These are phyloP conservation scores for Rutidosis leptorrhynchoides DNA, from an alignment of 129 eudicot species.

Conservation along the genomic window DNA sequence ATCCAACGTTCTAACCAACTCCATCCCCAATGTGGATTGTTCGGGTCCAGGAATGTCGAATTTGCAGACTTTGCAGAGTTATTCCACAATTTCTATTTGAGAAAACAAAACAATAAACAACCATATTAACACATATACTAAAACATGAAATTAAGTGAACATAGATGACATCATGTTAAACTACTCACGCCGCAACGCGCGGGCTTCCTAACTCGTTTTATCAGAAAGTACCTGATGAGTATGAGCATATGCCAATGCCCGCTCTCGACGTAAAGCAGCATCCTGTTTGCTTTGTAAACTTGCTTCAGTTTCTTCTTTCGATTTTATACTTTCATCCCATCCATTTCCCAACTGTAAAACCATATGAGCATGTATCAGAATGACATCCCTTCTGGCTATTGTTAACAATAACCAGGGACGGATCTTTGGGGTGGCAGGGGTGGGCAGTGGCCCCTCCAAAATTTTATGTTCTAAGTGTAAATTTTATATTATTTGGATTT, in stretches of 20 bases:
- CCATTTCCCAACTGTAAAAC: constrained; percentile 47
- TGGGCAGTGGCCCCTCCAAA: too few species aligned
- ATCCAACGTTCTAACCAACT: constrained; percentile 99
- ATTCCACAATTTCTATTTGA: constrained; percentile 66
- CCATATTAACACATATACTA: too few species aligned
- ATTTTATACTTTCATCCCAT: constrained; percentile 75
- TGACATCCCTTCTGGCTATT: too few species aligned
- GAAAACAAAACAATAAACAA: background rate
- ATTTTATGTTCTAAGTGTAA: too few species aligned
- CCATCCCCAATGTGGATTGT: constrained; percentile 98
- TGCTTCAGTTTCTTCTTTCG: constrained; percentile 78
- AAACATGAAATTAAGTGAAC: too few species aligned
- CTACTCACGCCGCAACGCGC: too few species aligned
- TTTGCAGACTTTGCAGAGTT: constrained; percentile 51
- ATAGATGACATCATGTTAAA: too few species aligned
- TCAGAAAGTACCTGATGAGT: constrained; percentile 75
- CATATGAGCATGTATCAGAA: too few species aligned
- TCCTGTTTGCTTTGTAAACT: constrained; percentile 58
- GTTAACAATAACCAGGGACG: background rate
- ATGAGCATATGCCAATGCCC: constrained; percentile 90
- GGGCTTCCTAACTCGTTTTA: too few species aligned
- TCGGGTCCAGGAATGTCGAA: constrained; percentile 81
- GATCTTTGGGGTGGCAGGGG: too few species aligned
- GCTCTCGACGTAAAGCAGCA: constrained; percentile 84
- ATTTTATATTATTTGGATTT: too few species aligned